Evolutionary conservation across 371 early-diverging fungal genomes (phyloP).

Genomic region (Haplosporangium sp.): DNA sequence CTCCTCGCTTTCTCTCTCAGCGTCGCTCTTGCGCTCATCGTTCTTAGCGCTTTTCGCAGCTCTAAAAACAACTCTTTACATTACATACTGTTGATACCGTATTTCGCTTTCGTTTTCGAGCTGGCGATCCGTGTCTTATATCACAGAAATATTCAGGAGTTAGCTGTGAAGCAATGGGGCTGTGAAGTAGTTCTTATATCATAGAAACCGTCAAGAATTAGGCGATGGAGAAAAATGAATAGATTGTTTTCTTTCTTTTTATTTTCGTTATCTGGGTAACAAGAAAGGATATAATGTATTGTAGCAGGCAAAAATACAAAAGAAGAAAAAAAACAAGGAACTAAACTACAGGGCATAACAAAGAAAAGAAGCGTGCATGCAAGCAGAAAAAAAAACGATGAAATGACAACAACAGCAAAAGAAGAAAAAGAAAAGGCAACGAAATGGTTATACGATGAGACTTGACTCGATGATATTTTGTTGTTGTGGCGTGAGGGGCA

Average conservation of each 20-base stretch:
- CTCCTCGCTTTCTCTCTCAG: too few species aligned
- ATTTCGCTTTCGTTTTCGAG: too few species aligned
- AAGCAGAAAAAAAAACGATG: neutral
- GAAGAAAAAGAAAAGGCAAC: neutral
- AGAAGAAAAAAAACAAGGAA: conserved; percentile 4
- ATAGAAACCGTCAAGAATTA: too few species aligned
- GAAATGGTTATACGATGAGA: conserved; percentile 22
- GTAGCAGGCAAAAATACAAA: neutral
- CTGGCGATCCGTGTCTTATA: too few species aligned
- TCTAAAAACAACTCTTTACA: too few species aligned
- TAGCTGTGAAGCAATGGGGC: too few species aligned
- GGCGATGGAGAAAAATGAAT: too few species aligned
- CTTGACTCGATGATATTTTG: conserved; percentile 47
- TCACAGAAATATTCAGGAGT: too few species aligned
- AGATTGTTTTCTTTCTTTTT: neutral
- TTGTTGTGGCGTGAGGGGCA: conserved; percentile 49
- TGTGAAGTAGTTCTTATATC: too few species aligned
- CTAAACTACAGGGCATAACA: conserved; percentile 12
- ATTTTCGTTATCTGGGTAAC: neutral
- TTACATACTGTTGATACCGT: too few species aligned
- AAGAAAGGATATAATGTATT: neutral
- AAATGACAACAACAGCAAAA: conserved; percentile 6
- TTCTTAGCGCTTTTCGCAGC: too few species aligned
- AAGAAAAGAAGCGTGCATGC: neutral
- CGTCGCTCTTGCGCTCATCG: too few species aligned